phyloP scores from a whole-genome alignment of 371 early-diverging fungal genomes.

The Synchytrium microbalum region DNA sequence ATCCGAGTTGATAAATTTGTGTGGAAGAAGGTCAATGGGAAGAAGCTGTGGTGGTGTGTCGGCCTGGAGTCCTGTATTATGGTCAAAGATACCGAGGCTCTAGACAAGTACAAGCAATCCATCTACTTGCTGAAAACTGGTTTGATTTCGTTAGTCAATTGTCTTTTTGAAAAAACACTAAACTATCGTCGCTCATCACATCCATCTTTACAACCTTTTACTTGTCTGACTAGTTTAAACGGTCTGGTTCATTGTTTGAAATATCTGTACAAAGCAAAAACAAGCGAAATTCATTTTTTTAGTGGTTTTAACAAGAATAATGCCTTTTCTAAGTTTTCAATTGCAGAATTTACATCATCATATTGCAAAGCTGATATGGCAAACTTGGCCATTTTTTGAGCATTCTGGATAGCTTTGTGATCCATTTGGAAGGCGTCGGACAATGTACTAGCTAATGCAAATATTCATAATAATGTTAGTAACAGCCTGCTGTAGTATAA shows the following conservation, averaged over 20 bases:
- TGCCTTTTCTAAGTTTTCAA: slow-evolving; percentile 73
- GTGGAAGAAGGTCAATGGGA: not conserved
- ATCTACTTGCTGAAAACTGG: not conserved
- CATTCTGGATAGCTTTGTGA: slow-evolving; percentile 51
- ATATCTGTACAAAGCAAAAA: no score
- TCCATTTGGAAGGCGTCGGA: slow-evolving; percentile 34
- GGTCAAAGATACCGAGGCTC: not conserved
- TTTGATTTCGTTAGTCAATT: not conserved
- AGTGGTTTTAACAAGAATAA: slow-evolving; percentile 28
- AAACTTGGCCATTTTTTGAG: slow-evolving; percentile 85
- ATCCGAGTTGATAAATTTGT: not conserved
- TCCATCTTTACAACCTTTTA: no score
- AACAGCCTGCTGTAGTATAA: not conserved
- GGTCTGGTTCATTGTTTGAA: no score
- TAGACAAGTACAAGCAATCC: not conserved
- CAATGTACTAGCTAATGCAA: not conserved
- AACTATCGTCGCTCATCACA: no score
- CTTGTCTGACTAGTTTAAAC: no score
- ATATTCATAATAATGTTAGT: not conserved
- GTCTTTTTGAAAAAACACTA: no score
- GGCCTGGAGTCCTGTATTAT: not conserved
- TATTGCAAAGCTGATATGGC: slow-evolving; percentile 92
- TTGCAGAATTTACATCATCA: slow-evolving; percentile 82
- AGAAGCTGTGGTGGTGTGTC: not conserved
- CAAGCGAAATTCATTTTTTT: no score